These are phyloP conservation scores for Cantharellus anzutake DNA, from an alignment of 768 basidiomycete species.

Conservation along the genomic window DNA sequence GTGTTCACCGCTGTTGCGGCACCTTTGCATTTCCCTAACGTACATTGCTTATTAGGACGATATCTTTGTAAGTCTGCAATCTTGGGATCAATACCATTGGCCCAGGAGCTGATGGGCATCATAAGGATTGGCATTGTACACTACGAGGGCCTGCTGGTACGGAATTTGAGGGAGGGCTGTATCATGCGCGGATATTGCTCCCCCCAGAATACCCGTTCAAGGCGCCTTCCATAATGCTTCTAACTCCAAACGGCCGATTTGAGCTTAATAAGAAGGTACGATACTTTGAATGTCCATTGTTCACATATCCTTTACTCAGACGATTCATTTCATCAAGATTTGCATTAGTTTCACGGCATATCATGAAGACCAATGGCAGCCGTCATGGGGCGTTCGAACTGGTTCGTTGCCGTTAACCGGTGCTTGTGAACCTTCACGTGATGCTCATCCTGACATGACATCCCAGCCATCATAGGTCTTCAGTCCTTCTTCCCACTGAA, in stretches of 20 bases:
- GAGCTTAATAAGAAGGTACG: conserved; percentile 87
- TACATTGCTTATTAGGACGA: conserved; percentile 37
- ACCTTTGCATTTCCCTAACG: conserved; percentile 1
- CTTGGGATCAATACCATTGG: background rate
- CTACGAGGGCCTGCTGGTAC: conserved; percentile 72
- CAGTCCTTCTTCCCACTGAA: conserved; percentile 81
- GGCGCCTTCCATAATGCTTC: conserved; percentile 87
- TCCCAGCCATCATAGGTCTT: conserved; percentile 64
- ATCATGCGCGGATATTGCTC: conserved; percentile 80
- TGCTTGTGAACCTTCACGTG: background rate
- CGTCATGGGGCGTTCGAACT: conserved; percentile 94
- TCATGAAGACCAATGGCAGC: conserved; percentile 95
- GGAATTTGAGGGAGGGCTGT: conserved; percentile 89
- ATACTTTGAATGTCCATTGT: conserved; percentile 2
- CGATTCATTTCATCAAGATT: conserved; percentile 29
- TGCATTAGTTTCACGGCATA: conserved; percentile 89
- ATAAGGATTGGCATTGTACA: conserved; percentile 91
- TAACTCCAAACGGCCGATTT: conserved; percentile 94
- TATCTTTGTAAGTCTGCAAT: conserved; percentile 48
- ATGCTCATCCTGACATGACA: background rate
- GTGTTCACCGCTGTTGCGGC: conserved; percentile 15
- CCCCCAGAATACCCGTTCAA: conserved; percentile 94
- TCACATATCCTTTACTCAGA: background rate
- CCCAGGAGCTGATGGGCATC: background rate
- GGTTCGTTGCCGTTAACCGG: conserved; percentile 25